Evolutionary conservation across 805 yeast species (phyloP), one percentile per base, ranked within the genome.

Genomic region (Limtongozyma cylindracea): DNA sequence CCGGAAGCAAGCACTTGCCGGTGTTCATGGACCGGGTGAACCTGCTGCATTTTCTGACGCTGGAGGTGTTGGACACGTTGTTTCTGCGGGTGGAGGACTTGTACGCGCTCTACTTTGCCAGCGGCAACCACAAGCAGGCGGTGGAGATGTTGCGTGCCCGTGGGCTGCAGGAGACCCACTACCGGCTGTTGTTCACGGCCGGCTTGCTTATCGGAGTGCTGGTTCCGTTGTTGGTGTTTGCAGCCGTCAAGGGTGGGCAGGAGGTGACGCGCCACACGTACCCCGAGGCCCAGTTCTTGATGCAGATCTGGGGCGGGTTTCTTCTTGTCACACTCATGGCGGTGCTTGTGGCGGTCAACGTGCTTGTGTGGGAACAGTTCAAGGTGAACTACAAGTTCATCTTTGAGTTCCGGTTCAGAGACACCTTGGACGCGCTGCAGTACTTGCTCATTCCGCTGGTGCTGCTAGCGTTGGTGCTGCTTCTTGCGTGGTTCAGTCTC

Each of bases 261-360:
- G n/a, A n/a, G n/a, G 80, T 69, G 0, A 42, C 69, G 8, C 36
- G 43, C 9, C 40, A 48, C 10, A 49, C 54, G 0, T 38, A 62
- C 3, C 61, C 63, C 0, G 72, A 69, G 28, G 73, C 69, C 0
- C 47, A 41, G 20, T 68, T 47, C 26, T 35, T 84, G 25, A 41
- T 84, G 19, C 96, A 91, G 34, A 54, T 88, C 3, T 88, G 94
- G 92, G 95, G 71, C 6, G 96, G 96, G 1, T 80, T 78, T 41
- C 59, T 78, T 31, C 34, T 80, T 26, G 39, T 69, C 4, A 48
- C 56, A 16, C 30, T 82, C n/a, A 56, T 71, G 35, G 45, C 65
- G 5, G 31, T 68, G 12, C 45, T 77, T 3, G 68, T 82, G 37
- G 67, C 69, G 9, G 25, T 73, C 20, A 66, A 76, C 37, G 65